phyloP scores from a whole-genome alignment of 1,284 basidiomycete genomes.

The Cerioporus squamosus region DNA sequence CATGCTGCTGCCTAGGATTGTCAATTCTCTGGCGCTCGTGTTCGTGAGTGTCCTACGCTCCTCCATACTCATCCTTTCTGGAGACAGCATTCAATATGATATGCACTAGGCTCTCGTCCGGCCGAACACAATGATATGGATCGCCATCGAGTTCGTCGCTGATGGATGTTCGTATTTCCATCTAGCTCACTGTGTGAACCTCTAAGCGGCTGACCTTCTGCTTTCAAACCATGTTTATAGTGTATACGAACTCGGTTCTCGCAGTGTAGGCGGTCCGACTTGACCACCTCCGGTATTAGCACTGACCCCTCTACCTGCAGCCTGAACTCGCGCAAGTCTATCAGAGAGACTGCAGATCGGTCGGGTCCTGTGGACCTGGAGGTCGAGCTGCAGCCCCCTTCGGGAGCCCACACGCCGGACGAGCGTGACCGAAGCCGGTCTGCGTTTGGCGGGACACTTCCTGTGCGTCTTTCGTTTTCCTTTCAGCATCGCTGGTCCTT shows the following conservation, averaged over 20 bases:
- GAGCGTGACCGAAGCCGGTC: too few relatives aligned
- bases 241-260: slow-evolving; percentile 3
- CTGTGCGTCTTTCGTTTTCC: too few relatives aligned
- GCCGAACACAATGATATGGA: slow-evolving; percentile 4
- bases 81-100: too few relatives aligned
- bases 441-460: too few relatives aligned
- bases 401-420: too few relatives aligned
- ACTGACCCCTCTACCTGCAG: neutral
- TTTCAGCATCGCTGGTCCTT: too few relatives aligned
- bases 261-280: neutral
- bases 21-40: neutral
- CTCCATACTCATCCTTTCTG: neutral
- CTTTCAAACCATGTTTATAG: neutral
- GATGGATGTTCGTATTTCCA: neutral
- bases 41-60: neutral
- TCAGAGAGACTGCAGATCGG: neutral
- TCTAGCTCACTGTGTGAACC: neutral
- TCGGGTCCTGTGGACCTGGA: neutral
- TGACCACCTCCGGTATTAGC: neutral
- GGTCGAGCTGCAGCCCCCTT: neutral
- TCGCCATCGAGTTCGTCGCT: neutral
- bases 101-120: neutral
- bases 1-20: neutral
- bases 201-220: neutral
- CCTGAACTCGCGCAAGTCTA: neutral